Conservation (phyloP, 2,329 filamentous ascomycete species). For the Elsinoe australis region DNA sequence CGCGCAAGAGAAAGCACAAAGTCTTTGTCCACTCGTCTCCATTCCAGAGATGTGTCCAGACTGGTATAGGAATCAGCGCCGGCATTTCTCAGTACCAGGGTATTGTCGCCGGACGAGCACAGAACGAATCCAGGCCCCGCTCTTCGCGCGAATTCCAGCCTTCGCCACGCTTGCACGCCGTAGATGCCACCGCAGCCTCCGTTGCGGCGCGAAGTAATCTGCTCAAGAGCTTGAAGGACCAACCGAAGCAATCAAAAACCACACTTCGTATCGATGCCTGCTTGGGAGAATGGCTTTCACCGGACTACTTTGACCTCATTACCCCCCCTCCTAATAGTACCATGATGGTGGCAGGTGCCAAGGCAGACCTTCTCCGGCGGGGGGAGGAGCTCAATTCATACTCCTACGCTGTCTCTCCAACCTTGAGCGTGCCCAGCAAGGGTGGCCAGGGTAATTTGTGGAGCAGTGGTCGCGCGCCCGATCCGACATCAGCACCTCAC, state of each 20-base stretch:
- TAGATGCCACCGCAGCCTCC: conserved; percentile 26
- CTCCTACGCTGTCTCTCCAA: conserved; percentile 25
- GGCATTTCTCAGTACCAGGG: conserved; percentile 64
- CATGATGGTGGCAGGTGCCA: conserved; percentile 82
- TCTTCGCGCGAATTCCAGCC: conserved; percentile 27
- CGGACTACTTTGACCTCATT: conserved; percentile 88
- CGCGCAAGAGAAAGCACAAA: conserved; percentile 55
- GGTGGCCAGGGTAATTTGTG: conserved; percentile 36
- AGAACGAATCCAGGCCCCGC: conserved; percentile 25
- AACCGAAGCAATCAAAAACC: conserved; percentile 42
- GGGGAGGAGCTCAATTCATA: conserved; percentile 55
- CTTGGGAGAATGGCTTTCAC: conserved; percentile 89
- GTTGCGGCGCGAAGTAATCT: conserved; percentile 19
- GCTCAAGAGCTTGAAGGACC: conserved; percentile 29
- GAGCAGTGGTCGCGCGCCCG: conserved; percentile 33
- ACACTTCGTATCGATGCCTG: conserved; percentile 81
- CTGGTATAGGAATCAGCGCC: conserved; percentile 77
- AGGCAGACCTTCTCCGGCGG: conserved; percentile 72
- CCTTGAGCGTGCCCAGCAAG: conserved; percentile 27
- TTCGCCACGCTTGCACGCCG: conserved; percentile 27
- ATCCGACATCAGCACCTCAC: conserved; percentile 18
- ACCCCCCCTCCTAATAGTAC: conserved; percentile 78
- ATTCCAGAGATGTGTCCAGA: conserved; percentile 87
- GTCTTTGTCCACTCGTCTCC: conserved; percentile 90
- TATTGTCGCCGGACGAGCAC: conserved; percentile 27